Base-by-base conservation (phyloP, 306 rosid genomes). In the Vicia faba region DNA sequence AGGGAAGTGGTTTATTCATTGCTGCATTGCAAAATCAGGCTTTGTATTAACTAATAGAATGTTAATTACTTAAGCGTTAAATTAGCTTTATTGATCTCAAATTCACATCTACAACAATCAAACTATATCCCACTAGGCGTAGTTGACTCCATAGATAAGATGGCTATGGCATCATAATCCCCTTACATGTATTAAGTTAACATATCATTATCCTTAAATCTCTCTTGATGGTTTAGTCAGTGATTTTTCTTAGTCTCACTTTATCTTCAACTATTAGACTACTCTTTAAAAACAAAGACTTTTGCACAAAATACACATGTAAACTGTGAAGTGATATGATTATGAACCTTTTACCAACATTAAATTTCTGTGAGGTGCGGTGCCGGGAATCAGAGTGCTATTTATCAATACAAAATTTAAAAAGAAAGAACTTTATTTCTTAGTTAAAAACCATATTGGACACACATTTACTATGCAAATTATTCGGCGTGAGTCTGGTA, bases 1-100 rank as follows among this genome's bases (percentile, higher is more conserved):
- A 33, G 45, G 50, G 46, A 38, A 36, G 48, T 25, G 39, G 19
- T 28, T 57, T 57, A 14, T 11, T 46, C 18, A 45, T 31, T 55
- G 54, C 39, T 46, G 61, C 38, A 23, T 55, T 56, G 69, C 69
- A 77, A 77, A 49, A 20, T n/a, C 57, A 65, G 59, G 61, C 65
- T 57, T 77, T 39, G 51, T 25, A 70, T 56, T 12, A 38, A 48
- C 26, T 45, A 70, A 55, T 55, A 3, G 61, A 54, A 54, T 54
- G 36, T 54, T 54, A 54, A 12, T 8, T 26, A 1, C 11, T 4
- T 25, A 60, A 64, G 51, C 39, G 71, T 66, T 35, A 38, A 45
- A 46, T 63, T 36, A 35, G 55, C 68, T 61, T 13, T 45, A 46
- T 59, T 20, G 11, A 41, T 48, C 28, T 50, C 51, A 60, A 60